phyloP scores from a whole-genome alignment of 345 rosid genomes.

The Salix caprea region DNA sequence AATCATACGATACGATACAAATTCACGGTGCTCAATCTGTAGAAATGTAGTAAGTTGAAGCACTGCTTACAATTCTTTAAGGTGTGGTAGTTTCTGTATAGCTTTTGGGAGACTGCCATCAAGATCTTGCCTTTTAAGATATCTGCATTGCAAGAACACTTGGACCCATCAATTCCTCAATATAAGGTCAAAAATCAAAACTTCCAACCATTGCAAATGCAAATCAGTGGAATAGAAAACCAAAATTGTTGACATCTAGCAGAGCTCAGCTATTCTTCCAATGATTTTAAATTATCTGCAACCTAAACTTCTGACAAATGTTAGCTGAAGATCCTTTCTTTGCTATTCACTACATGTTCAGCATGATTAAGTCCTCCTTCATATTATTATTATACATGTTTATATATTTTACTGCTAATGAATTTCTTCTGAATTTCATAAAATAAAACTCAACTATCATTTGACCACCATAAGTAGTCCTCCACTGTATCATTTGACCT shows the following conservation, averaged over 20 bases:
- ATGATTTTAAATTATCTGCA: no score
- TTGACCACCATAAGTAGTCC: no score
- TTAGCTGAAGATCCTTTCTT: background rate
- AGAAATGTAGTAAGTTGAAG: background rate
- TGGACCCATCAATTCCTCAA: background rate
- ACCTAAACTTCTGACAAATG: background rate
- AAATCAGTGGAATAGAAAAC: background rate
- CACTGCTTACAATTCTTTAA: conserved; percentile 3
- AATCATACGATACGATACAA: background rate
- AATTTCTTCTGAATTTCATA: background rate
- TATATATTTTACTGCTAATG: background rate
- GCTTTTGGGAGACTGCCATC: conserved; percentile 9
- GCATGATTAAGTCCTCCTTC: no score
- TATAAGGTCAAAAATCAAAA: background rate
- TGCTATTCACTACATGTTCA: background rate
- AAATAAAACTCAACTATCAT: no score
- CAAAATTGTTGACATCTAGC: background rate
- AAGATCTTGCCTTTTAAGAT: conserved; percentile 9
- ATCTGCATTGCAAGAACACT: background rate
- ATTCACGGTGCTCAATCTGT: background rate
- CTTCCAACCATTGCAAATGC: background rate
- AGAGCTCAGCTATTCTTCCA: background rate
- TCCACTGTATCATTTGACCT: no score
- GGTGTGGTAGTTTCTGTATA: conserved; percentile 11
- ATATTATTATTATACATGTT: background rate